A percentile compares a stretch with the other conserved stretches of the same genome.
phyloP scores from a whole-genome alignment of 129 eudicot species.

The Gnaphalium uliginosum region DNA sequence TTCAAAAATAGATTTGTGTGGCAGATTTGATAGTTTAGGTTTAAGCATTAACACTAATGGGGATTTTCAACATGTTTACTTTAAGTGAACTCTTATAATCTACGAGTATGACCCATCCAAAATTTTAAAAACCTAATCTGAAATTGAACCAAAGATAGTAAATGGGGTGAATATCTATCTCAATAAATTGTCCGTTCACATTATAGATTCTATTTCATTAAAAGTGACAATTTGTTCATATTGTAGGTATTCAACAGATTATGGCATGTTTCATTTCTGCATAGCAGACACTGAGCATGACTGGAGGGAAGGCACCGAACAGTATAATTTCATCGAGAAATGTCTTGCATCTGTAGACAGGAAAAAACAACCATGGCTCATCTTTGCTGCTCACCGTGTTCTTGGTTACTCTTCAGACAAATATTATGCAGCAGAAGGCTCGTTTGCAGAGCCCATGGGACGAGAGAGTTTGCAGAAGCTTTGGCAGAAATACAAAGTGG shows the following conservation, averaged over 20 bases:
- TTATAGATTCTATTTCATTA: not conserved
- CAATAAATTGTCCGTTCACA: not conserved
- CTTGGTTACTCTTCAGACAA: slow-evolving; percentile 70
- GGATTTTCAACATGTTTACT: not conserved
- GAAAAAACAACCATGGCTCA: slow-evolving; percentile 78
- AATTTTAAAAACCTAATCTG: too few species aligned
- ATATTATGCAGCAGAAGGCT: slow-evolving; percentile 55
- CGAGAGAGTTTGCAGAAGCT: slow-evolving; percentile 67
- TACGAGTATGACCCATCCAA: not conserved
- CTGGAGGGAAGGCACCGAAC: slow-evolving; percentile 90
- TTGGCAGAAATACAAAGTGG: slow-evolving; percentile 82
- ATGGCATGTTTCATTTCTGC: slow-evolving; percentile 83
- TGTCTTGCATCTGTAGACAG: slow-evolving; percentile 74
- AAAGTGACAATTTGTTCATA: not conserved
- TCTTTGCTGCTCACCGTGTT: slow-evolving; percentile 71
- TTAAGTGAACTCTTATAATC: not conserved
- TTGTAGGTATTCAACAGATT: slow-evolving; percentile 69
- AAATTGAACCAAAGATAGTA: not conserved
- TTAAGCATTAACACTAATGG: not conserved
- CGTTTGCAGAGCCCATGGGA: slow-evolving; percentile 84
- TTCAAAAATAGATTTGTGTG: not conserved
- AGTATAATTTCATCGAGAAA: slow-evolving; percentile 59
- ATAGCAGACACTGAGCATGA: slow-evolving; percentile 80
- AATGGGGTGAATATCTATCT: not conserved
- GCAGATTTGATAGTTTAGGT: not conserved